Evolutionary conservation across 495 filamentous ascomycete genomes (phyloP), one percentile per base, ranked within the genome.

Genomic region (Oidiodendron maius): DNA sequence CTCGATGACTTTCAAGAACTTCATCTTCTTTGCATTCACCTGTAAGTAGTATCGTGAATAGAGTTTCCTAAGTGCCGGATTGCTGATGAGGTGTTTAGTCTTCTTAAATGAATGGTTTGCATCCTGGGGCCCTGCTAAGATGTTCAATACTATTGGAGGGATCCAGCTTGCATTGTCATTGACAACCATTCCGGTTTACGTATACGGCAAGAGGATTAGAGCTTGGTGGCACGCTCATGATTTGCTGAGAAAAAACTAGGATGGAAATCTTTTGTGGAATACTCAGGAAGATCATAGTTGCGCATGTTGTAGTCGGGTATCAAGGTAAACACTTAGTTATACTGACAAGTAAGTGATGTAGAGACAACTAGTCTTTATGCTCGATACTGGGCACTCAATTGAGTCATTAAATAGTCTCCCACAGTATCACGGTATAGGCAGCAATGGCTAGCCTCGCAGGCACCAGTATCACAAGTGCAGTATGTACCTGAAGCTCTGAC

Each of bases 151-250:
- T 35, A 76, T 95, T 40, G 91, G 90, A 12, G 77, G 85, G 18
- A 89, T 95, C 18, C 89, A 95, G 66, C 62, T 96, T 3, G 82
- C 77, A 22, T 74, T 79, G 48, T 62, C 93, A 40, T 49, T 84
- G 9, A 80, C 74, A 46, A 84, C 89, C 3, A 88, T 95, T 45
- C 91, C 91, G 2, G 86, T 96, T 83, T 96, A 95, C 60, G 86
- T 96, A 16, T 96, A 39, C 18, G 36, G 36, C 16, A 39, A 39
- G 36, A 39, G 36, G 16, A 9, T 39, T 6, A 39, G 36, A 17
- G 36, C 36, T 39, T 39, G 36, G 36, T 39, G 36, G 36, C 36
- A 17, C 15, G 15, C 16, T n/a, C 36, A 39, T 17, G 36, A 39
- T 39, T 6, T 39, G 5, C 16, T 17, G 6, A 39, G 36, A 5